Evolutionary conservation across 331 rosid species (phyloP).

Genomic region (Arachis monticola): DNA sequence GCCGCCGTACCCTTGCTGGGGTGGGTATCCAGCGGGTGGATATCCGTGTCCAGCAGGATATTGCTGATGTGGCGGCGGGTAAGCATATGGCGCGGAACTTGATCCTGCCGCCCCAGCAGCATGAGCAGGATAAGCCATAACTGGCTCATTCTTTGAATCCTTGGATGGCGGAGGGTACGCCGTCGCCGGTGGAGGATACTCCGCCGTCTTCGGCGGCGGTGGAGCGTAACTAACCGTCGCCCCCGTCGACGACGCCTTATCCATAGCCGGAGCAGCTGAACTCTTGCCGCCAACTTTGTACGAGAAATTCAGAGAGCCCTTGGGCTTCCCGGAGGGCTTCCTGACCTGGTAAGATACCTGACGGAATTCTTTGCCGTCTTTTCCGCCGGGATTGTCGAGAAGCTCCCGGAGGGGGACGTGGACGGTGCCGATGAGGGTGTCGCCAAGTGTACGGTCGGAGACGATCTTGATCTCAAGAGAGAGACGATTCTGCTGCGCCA

Average conservation of each 20-base stretch:
- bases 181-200: neutral
- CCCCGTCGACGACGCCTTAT: neutral
- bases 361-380: conserved; percentile 26
- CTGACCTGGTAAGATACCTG: conserved; percentile 60
- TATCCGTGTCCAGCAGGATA: neutral
- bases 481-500: conserved; percentile 51
- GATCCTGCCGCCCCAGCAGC: conserved; percentile 22
- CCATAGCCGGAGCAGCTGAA: neutral
- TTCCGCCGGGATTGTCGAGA: conserved; percentile 43
- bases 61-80: neutral
- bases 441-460: conserved; percentile 59
- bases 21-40: conserved; percentile 43
- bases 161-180: neutral
- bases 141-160: conserved; percentile 37
- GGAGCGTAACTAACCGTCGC: neutral
- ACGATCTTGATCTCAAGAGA: conserved; percentile 52
- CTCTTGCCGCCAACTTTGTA: conserved; percentile 46
- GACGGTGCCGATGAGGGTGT: conserved; percentile 62
- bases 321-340: conserved; percentile 53
- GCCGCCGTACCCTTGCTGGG: conserved; percentile 26
- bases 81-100: conserved; percentile 27
- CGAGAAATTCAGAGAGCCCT: conserved; percentile 60
- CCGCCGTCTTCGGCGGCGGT: no score
- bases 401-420: conserved; percentile 65
- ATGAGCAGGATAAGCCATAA: conserved; percentile 45